These are phyloP conservation scores for Phialocephala subalpina DNA, from an alignment of 2,329 filamentous ascomycete genomes.

Conservation along the genomic window DNA sequence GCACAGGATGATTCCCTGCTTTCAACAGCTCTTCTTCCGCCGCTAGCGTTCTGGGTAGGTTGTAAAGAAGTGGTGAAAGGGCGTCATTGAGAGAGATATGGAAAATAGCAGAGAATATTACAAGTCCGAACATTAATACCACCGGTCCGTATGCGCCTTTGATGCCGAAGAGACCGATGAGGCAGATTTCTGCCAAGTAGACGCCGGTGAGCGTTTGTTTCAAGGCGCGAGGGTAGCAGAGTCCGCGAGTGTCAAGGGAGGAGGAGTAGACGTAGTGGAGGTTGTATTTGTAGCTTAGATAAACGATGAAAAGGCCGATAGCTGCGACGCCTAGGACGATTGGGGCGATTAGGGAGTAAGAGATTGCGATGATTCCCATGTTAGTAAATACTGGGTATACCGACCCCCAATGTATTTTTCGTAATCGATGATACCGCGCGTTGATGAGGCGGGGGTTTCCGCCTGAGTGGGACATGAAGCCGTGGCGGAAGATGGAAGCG, in stretches of 20 bases:
- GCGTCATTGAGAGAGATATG: conserved; percentile 51
- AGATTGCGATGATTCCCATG: conserved; percentile 65
- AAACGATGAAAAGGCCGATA: conserved; percentile 69
- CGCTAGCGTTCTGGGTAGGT: conserved; percentile 42
- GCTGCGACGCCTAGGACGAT: conserved; percentile 70
- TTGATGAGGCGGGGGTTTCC: conserved; percentile 70
- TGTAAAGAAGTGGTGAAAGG: conserved; percentile 40
- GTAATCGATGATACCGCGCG: conserved; percentile 60
- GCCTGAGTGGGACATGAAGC: conserved; percentile 63
- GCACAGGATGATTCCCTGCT: conserved; percentile 28
- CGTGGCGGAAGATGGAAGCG: conserved; percentile 62
- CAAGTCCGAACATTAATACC: conserved; percentile 63
- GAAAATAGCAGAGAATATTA: conserved; percentile 62
- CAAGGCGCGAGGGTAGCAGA: conserved; percentile 67
- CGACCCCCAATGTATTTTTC: conserved; percentile 64
- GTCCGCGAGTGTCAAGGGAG: conserved; percentile 69
- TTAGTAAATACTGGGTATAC: conserved; percentile 65
- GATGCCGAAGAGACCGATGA: conserved; percentile 70
- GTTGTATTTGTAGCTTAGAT: conserved; percentile 72
- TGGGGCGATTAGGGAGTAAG: conserved; percentile 71
- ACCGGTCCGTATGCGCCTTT: conserved; percentile 60
- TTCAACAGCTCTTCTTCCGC: conserved; percentile 37
- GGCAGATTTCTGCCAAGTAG: conserved; percentile 67
- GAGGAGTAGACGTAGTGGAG: conserved; percentile 69
- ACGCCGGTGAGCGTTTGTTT: conserved; percentile 69